Base-by-base conservation (phyloP, 345 rosid genomes). In the Punica granatum region DNA sequence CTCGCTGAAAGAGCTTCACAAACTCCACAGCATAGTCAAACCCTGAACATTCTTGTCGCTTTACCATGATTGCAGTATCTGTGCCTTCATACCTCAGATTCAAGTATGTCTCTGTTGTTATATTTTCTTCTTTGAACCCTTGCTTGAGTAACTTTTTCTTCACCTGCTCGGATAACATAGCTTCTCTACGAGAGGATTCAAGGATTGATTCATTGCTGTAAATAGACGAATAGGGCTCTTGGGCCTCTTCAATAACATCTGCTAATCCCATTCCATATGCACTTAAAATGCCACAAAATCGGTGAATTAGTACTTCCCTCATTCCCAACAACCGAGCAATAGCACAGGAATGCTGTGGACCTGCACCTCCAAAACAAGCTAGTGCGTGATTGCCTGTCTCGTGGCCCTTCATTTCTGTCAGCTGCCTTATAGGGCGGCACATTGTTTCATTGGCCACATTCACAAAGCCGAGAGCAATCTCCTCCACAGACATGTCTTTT, bases 251-350 rank as follows among this genome's bases (percentile, higher is more conserved):
- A 48, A 94, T 78, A 21, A 94, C 99, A 82, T 94, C 95, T 25
- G 99, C 99, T 81, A 94, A 82, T 77, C 99, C 97, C 96, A 93
- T 90, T 49, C 98, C 98, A 73, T 90, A 90, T 28, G 98, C 96
- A 82, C 98, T 93, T 59, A 93, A 72, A 69, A 93, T 90, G 62
- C 97, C 98, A 75, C 97, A 90, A 70, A 84, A 89, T 73, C 84
- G 82, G 73, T 93, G 98, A 71, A 93, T 79, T 53, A 93, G 84
- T 44, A 93, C 94, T 77, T 89, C 97, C 60, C 70, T 89, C 98
- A 93, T 93, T 58, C 98, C 97, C 80, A 93, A 67, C 34, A 91
- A 87, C 79, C 92, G 80, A 51, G 98, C 96, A 63, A 93, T 89
- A 51, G 98, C 96, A 79, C 98, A 93, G 46, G 98, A 90, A 82